A percentile compares a stretch with the other conserved stretches of the same genome.
These are phyloP conservation scores for Tulasnella sp. DNA, from an alignment of 768 basidiomycete genomes.

Conservation along the genomic window DNA sequence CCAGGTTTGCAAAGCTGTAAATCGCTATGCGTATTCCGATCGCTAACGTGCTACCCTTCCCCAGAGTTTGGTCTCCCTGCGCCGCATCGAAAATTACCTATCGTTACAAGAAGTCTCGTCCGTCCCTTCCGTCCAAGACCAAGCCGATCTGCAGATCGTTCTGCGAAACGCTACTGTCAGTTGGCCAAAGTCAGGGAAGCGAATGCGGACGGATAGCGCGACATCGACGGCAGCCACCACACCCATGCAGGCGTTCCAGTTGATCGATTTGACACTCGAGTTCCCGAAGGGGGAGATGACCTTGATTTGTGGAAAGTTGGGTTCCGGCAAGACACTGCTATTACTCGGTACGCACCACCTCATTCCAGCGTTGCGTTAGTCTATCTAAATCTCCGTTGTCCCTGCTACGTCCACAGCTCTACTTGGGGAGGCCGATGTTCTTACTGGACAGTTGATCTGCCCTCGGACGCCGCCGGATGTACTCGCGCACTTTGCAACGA, in stretches of 20 bases:
- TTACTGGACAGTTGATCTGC: conserved; percentile 70
- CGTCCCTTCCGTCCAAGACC: conserved; percentile 46
- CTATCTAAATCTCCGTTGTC: background rate
- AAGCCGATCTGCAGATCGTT: conserved; percentile 47
- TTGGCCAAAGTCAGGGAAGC: conserved; percentile 70
- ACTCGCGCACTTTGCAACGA: conserved; percentile 47
- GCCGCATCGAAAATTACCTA: conserved; percentile 87
- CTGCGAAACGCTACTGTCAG: conserved; percentile 81
- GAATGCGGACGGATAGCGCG: conserved; percentile 22
- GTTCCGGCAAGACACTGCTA: conserved; percentile 75
- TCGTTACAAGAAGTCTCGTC: conserved; percentile 56
- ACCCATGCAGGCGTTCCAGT: conserved; percentile 66
- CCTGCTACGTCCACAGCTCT: conserved; percentile 39
- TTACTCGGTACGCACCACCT: conserved; percentile 43
- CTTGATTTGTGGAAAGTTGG: conserved; percentile 80
- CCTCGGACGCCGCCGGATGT: conserved; percentile 78
- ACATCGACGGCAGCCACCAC: conserved; percentile 51
- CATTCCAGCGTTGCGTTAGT: background rate
- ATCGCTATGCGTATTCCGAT: too few species aligned
- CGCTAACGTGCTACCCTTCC: too few species aligned
- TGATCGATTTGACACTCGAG: conserved; percentile 64
- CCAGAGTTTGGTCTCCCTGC: conserved; percentile 69
- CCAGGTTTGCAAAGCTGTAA: too few species aligned
- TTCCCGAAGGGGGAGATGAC: conserved; percentile 75
- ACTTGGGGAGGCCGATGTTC: conserved; percentile 77